Conservation (phyloP, 176 grass and related monocot species). For the Phoenix dactylifera region DNA sequence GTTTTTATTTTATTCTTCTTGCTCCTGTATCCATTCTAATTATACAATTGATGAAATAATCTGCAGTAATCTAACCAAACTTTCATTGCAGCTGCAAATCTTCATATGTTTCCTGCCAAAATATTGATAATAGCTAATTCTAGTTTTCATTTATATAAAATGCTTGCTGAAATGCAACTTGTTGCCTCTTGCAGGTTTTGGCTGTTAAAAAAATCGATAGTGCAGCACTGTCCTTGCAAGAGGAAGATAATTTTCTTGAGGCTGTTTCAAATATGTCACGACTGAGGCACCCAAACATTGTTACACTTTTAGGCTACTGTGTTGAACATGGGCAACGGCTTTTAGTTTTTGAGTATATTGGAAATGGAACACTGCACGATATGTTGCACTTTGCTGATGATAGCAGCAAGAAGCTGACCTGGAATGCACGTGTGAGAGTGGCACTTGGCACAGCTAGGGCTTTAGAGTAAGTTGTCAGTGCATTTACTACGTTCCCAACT, state of each 20-base stretch:
- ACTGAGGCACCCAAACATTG: constrained; percentile 72
- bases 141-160: too few relatives aligned
- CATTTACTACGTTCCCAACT: too few relatives aligned
- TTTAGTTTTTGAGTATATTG: constrained; percentile 66
- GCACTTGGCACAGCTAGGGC: constrained; percentile 89
- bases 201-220: constrained; percentile 91
- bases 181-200: constrained; percentile 38
- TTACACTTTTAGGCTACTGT: constrained; percentile 66
- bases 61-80: too few relatives aligned
- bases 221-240: constrained; percentile 56
- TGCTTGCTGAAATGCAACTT: neutral
- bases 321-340: constrained; percentile 64
- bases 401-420: constrained; percentile 58
- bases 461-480: constrained; percentile 54
- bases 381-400: constrained; percentile 70
- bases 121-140: too few relatives aligned
- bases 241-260: constrained; percentile 78
- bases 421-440: constrained; percentile 85
- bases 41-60: too few relatives aligned
- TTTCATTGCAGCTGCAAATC: too few relatives aligned
- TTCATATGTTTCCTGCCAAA: too few relatives aligned
- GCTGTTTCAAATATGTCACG: constrained; percentile 70
- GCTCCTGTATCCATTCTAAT: too few relatives aligned
- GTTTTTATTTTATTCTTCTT: too few relatives aligned
- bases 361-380: constrained; percentile 78